Evolutionary conservation across 2,329 filamentous ascomycete species (phyloP).

Genomic region (Cercospora brassicicola): DNA sequence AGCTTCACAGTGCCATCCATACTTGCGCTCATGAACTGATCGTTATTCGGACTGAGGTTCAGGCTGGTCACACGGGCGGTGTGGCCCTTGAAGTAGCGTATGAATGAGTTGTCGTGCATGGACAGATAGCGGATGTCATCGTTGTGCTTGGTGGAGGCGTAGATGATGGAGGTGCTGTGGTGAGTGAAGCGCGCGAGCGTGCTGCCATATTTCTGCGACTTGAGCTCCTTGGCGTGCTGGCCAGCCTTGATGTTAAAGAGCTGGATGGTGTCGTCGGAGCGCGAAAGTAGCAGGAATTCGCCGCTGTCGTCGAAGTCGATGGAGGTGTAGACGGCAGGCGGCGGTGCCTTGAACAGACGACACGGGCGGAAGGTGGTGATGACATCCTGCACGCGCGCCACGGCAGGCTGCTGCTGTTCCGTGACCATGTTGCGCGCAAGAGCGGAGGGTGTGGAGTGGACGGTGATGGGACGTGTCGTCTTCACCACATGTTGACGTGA

Average conservation of each 20-base stretch:
- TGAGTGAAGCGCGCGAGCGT: slow-evolving; percentile 95
- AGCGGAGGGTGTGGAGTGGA: not conserved
- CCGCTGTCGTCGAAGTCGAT: slow-evolving; percentile 96
- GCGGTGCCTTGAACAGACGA: slow-evolving; percentile 49
- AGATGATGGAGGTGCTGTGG: slow-evolving; percentile 84
- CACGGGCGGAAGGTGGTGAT: slow-evolving; percentile 76
- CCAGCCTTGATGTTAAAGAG: slow-evolving; percentile 93
- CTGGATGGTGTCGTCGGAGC: slow-evolving; percentile 92
- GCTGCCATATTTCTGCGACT: slow-evolving; percentile 95
- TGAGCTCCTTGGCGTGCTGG: slow-evolving; percentile 80
- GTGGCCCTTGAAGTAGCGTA: slow-evolving; percentile 94
- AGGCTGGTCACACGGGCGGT: slow-evolving; percentile 80
- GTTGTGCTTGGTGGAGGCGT: slow-evolving; percentile 93
- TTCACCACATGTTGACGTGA: not conserved
- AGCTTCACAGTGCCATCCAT: slow-evolving; percentile 87
- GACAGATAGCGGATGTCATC: slow-evolving; percentile 83
- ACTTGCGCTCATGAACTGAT: slow-evolving; percentile 89
- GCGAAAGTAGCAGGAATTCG: slow-evolving; percentile 85
- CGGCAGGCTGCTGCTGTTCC: slow-evolving; percentile 35
- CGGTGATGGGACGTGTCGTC: not conserved
- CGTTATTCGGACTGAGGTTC: slow-evolving; percentile 77
- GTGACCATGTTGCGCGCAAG: slow-evolving; percentile 21
- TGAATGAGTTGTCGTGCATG: slow-evolving; percentile 93
- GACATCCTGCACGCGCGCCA: slow-evolving; percentile 69
- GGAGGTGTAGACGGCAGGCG: slow-evolving; percentile 71